These are phyloP conservation scores for Lasiosphaeria ovina DNA, from an alignment of 495 filamentous ascomycete species.

Conservation along the genomic window DNA sequence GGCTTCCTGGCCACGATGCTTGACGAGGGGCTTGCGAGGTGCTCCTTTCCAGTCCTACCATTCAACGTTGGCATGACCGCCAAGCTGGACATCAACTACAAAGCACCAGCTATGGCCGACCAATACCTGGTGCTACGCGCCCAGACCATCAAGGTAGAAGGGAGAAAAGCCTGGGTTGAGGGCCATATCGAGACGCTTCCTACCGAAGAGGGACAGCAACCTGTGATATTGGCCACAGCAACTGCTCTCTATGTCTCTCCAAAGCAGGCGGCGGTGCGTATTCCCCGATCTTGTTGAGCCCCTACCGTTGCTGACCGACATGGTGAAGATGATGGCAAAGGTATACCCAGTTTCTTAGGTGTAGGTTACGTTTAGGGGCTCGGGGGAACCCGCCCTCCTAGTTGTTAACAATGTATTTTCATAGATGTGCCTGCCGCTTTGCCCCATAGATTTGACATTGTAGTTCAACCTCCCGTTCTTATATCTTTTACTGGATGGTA, in stretches of 20 bases:
- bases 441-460: too few relatives aligned
- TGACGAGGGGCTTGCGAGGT: slow-evolving; percentile 87
- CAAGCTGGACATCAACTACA: slow-evolving; percentile 86
- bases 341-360: slow-evolving; percentile 38
- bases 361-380: neutral
- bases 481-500: too few relatives aligned
- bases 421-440: neutral
- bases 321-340: slow-evolving; percentile 42
- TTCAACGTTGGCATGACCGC: slow-evolving; percentile 90
- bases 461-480: too few relatives aligned
- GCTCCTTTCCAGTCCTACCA: slow-evolving; percentile 86
- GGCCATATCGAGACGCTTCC: slow-evolving; percentile 84
- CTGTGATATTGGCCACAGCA: slow-evolving; percentile 33
- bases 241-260: slow-evolving; percentile 90
- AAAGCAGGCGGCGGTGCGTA: slow-evolving; percentile 70
- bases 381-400: neutral
- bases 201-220: slow-evolving; percentile 35
- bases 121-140: slow-evolving; percentile 76
- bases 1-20: slow-evolving; percentile 87
- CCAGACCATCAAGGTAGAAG: slow-evolving; percentile 82
- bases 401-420: too few relatives aligned
- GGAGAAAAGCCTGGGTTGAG: slow-evolving; percentile 94
- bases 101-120: slow-evolving; percentile 72
- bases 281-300: too few relatives aligned
- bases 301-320: slow-evolving; percentile 4